Conservation (phyloP, 352 stramenopile species). For the Phytophthora sp. region DNA sequence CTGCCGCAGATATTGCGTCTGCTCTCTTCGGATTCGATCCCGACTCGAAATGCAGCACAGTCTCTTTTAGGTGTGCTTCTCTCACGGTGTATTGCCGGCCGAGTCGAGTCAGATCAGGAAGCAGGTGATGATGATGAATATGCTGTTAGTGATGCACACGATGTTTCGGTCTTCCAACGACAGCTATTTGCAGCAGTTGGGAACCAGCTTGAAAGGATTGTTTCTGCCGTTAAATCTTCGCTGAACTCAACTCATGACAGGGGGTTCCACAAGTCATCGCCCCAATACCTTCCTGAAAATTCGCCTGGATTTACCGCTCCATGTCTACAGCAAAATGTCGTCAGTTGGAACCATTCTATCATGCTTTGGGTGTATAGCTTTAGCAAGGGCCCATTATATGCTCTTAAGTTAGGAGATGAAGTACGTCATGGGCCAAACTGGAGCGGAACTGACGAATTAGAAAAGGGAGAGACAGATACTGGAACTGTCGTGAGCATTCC, state of each 20-base stretch:
- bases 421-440: slow-evolving; percentile 67
- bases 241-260: slow-evolving; percentile 1
- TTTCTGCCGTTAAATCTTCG: slow-evolving; percentile 32
- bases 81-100: slow-evolving; percentile 62
- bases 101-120: slow-evolving; percentile 27
- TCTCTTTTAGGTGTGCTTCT: slow-evolving; percentile 63
- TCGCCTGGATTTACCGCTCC: slow-evolving; percentile 50
- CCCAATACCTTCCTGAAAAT: slow-evolving; percentile 48
- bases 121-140: slow-evolving; percentile 10
- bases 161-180: slow-evolving; percentile 64
- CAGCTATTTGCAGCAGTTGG: slow-evolving; percentile 73
- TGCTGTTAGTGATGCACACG: slow-evolving; percentile 26
- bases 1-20: slow-evolving; percentile 59
- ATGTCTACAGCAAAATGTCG: slow-evolving; percentile 31
- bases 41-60: slow-evolving; percentile 61
- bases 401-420: slow-evolving; percentile 70
- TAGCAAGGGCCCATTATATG: slow-evolving; percentile 47
- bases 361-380: slow-evolving; percentile 78
- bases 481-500: slow-evolving; percentile 61
- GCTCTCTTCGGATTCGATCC: slow-evolving; percentile 49
- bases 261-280: slow-evolving; percentile 7
- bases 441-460: slow-evolving; percentile 35
- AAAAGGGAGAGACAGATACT: slow-evolving; percentile 20
- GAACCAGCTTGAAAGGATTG: slow-evolving; percentile 63
- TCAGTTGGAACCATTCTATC: slow-evolving; percentile 80